Evolutionary conservation across 179 eudicot genomes (phyloP).

Genomic region (Carnegiea gigantea): DNA sequence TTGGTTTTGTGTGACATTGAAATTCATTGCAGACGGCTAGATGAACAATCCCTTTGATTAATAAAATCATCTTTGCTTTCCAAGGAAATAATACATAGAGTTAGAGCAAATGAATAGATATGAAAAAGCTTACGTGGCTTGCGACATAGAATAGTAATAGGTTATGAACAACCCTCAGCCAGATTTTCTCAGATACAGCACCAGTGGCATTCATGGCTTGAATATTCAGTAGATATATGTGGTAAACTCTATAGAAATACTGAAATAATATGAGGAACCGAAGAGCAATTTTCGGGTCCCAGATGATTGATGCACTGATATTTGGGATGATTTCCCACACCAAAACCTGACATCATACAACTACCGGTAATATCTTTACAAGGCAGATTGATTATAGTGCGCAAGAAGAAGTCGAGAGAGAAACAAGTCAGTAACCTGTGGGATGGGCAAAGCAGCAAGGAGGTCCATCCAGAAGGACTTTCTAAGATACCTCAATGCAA

Average conservation of each 20-base stretch:
- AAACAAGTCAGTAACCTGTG: too few relatives aligned
- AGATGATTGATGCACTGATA: conserved; percentile 12
- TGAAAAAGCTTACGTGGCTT: conserved; percentile 27
- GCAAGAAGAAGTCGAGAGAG: too few relatives aligned
- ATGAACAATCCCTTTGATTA: background rate
- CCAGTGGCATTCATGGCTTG: conserved; percentile 30
- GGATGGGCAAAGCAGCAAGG: conserved; percentile 32
- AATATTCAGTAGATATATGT: conserved; percentile 11
- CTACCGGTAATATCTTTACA: too few relatives aligned
- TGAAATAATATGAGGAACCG: conserved; percentile 24
- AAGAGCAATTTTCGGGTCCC: conserved; percentile 15
- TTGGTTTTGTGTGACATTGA: too few relatives aligned
- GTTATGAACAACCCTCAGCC: conserved; percentile 26
- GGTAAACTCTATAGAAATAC: conserved; percentile 16
- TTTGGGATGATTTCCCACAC: conserved; percentile 25
- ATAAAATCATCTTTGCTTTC: background rate
- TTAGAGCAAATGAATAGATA: background rate
- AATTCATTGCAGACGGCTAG: too few relatives aligned
- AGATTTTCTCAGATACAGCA: conserved; percentile 16
- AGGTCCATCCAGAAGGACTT: conserved; percentile 30
- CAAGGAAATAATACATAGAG: background rate
- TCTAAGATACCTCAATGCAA: conserved; percentile 25
- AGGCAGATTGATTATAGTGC: too few relatives aligned
- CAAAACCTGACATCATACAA: conserved; percentile 21
- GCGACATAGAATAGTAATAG: conserved; percentile 21